Conservation (phyloP, 768 basidiomycete genomes). For the Lentinula lateritia region DNA sequence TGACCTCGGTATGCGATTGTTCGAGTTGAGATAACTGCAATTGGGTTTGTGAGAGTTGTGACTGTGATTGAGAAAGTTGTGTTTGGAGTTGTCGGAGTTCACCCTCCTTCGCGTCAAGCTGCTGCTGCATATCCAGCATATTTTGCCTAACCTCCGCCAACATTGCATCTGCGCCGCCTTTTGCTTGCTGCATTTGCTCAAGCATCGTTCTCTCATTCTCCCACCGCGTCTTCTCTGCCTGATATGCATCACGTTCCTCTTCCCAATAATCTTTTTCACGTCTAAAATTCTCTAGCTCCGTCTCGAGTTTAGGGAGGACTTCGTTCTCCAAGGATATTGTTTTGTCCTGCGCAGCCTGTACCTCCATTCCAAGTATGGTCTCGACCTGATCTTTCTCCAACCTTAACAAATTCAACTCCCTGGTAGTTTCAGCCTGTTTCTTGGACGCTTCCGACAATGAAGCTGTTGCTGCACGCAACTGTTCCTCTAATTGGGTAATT, state of each 20-base stretch:
- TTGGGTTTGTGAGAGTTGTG: conserved; percentile 46
- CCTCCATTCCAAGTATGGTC: conserved; percentile 57
- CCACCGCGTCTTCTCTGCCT: conserved; percentile 14
- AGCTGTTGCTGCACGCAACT: conserved; percentile 55
- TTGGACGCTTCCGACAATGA: conserved; percentile 53
- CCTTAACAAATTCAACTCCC: conserved; percentile 55
- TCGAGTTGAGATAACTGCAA: conserved; percentile 43
- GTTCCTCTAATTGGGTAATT: conserved; percentile 53
- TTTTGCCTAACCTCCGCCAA: conserved; percentile 29
- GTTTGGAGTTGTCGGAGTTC: conserved; percentile 30
- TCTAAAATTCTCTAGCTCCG: conserved; percentile 40
- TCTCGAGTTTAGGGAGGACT: conserved; percentile 43
- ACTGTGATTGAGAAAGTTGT: conserved; percentile 36
- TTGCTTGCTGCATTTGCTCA: conserved; percentile 34
- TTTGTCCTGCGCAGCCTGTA: conserved; percentile 63
- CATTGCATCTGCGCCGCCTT: conserved; percentile 32
- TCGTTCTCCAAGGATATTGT: conserved; percentile 53
- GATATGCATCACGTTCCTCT: conserved; percentile 26
- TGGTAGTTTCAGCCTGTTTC: conserved; percentile 55
- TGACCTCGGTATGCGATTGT: conserved; percentile 39
- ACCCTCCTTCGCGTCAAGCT: conserved; percentile 36
- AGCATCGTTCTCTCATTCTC: conserved; percentile 30
- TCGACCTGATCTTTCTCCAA: conserved; percentile 70
- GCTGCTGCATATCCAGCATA: conserved; percentile 14
- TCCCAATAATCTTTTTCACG: conserved; percentile 49